Evolutionary conservation across 2,329 filamentous ascomycete genomes (phyloP).

Genomic region (Cercospora janseana): DNA sequence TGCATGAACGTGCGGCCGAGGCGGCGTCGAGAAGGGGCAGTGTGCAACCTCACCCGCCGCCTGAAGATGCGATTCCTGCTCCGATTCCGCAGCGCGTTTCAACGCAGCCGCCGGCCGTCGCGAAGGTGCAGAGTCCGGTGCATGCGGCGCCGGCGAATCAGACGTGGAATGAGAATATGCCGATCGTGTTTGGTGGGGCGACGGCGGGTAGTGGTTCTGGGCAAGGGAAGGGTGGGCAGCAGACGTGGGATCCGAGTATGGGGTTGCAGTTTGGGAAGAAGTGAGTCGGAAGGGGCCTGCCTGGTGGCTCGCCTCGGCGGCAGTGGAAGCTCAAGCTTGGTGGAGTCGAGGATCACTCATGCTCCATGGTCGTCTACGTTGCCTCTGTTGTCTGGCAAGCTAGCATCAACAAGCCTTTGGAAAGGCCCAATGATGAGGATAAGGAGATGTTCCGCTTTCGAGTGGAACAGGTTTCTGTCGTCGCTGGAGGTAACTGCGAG

Average conservation of each 20-base stretch:
- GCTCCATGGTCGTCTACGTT: too few relatives aligned
- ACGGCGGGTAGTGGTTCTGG: conserved; percentile 11
- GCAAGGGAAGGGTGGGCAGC: conserved; percentile 4
- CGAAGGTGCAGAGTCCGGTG: conserved; percentile 28
- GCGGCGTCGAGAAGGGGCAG: conserved; percentile 13
- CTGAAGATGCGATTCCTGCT: conserved; percentile 51
- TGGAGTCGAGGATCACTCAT: too few relatives aligned
- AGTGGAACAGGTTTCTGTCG: too few relatives aligned
- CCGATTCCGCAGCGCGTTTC: conserved; percentile 45
- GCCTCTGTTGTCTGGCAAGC: too few relatives aligned
- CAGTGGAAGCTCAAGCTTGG: too few relatives aligned
- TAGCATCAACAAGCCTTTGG: too few relatives aligned
- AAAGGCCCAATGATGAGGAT: too few relatives aligned
- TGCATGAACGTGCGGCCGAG: conserved; percentile 37
- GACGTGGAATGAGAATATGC: conserved; percentile 39
- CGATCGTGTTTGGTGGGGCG: conserved; percentile 34
- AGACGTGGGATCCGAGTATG: conserved; percentile 32
- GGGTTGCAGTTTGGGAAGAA: conserved; percentile 30
- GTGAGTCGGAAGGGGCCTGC: too few relatives aligned
- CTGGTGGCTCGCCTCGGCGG: too few relatives aligned
- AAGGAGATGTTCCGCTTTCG: too few relatives aligned
- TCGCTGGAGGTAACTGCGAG: too few relatives aligned
- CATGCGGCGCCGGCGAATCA: conserved; percentile 17
- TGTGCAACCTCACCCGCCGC: conserved; percentile 25
- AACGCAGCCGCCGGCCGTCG: conserved; percentile 38